A percentile compares a stretch with the other conserved stretches of the same genome.
Evolutionary conservation across 2,329 filamentous ascomycete genomes (phyloP).

Genomic region (Claviceps sorghi): DNA sequence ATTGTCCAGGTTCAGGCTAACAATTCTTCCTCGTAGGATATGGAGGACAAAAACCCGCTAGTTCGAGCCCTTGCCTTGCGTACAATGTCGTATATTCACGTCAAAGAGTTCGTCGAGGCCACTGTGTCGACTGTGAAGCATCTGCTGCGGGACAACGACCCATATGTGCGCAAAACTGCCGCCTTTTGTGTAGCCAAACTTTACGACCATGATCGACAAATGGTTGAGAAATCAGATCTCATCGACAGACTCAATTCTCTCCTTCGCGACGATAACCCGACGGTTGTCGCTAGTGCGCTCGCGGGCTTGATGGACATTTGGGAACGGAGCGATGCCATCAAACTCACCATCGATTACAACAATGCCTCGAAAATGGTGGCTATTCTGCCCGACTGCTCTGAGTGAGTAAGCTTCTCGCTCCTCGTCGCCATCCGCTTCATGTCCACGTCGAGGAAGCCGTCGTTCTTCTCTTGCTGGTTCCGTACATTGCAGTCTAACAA

Average conservation of each 20-base stretch:
- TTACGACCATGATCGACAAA: slow-evolving; percentile 84
- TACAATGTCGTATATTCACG: slow-evolving; percentile 95
- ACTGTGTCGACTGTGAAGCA: slow-evolving; percentile 73
- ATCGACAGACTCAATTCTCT: slow-evolving; percentile 85
- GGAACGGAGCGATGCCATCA: slow-evolving; percentile 95
- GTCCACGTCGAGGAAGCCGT: background rate
- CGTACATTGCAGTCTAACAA: background rate
- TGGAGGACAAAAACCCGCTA: slow-evolving; percentile 83
- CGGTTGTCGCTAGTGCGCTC: slow-evolving; percentile 86
- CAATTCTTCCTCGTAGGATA: slow-evolving; percentile 44
- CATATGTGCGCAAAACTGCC: slow-evolving; percentile 94
- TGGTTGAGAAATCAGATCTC: slow-evolving; percentile 81
- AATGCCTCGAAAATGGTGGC: slow-evolving; percentile 98
- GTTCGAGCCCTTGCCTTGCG: slow-evolving; percentile 83
- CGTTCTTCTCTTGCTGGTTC: background rate
- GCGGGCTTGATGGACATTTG: slow-evolving; percentile 93
- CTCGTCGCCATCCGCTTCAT: too few relatives aligned
- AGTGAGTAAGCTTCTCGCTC: slow-evolving; percentile 61
- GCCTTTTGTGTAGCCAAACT: slow-evolving; percentile 94
- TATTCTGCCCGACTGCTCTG: slow-evolving; percentile 89
- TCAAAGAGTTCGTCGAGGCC: slow-evolving; percentile 86
- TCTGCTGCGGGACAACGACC: slow-evolving; percentile 72
- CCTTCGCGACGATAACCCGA: slow-evolving; percentile 90
- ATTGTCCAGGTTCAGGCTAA: background rate
- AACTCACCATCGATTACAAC: slow-evolving; percentile 91